Conservation (phyloP, 495 filamentous ascomycete genomes). For the Oleoguttula mirabilis region DNA sequence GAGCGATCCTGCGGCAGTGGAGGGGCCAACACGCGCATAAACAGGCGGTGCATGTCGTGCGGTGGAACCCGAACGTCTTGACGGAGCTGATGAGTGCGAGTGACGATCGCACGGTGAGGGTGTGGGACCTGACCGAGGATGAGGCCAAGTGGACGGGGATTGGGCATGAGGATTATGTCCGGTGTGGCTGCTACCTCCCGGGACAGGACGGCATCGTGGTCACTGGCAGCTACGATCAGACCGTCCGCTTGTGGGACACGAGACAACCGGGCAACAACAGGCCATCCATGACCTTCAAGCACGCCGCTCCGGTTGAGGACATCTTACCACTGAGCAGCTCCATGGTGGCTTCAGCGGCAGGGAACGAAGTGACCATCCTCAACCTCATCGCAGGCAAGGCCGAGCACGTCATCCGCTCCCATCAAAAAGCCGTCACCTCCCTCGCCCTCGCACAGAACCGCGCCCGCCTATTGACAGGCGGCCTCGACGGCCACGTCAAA, state of each 20-base stretch:
- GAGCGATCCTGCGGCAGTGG: constrained; percentile 94
- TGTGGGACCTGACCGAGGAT: constrained; percentile 87
- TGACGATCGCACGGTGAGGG: constrained; percentile 80
- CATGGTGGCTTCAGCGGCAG: constrained; percentile 70
- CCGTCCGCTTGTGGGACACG: constrained; percentile 88
- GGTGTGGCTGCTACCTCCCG: constrained; percentile 74
- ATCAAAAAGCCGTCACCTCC: constrained; percentile 94
- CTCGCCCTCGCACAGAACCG: constrained; percentile 66
- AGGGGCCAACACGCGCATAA: constrained; percentile 56
- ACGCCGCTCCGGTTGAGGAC: constrained; percentile 71
- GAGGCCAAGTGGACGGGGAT: constrained; percentile 60
- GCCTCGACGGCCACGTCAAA: constrained; percentile 91
- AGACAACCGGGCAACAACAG: constrained; percentile 44
- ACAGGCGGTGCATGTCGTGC: constrained; percentile 84
- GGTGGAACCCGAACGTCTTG: constrained; percentile 74
- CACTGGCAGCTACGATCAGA: constrained; percentile 86
- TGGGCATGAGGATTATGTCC: constrained; percentile 90
- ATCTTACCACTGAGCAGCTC: constrained; percentile 81
- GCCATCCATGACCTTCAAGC: constrained; percentile 83
- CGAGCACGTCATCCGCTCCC: constrained; percentile 72
- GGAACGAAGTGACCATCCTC: constrained; percentile 82
- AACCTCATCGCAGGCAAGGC: constrained; percentile 88
- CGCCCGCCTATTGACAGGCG: constrained; percentile 70
- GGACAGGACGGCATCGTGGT: constrained; percentile 63
- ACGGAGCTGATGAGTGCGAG: constrained; percentile 72